Evolutionary conservation across 352 stramenopile species (phyloP).

Genomic region (Phytophthora kernoviae): DNA sequence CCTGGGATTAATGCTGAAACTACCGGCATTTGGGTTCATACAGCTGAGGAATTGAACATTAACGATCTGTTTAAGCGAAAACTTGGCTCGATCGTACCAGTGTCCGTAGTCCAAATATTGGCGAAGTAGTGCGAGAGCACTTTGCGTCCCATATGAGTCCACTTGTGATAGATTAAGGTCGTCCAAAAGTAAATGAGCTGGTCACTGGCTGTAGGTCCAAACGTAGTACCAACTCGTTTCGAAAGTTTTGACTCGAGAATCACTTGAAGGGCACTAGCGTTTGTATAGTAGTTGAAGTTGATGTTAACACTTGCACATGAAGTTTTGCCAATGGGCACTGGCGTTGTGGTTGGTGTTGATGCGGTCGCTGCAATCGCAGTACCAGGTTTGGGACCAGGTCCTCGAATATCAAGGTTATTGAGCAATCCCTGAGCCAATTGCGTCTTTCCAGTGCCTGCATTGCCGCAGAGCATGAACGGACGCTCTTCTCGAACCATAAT

Average conservation of each 20-base stretch:
- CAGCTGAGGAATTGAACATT: conserved; percentile 95
- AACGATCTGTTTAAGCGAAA: conserved; percentile 92
- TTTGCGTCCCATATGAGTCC: conserved; percentile 95
- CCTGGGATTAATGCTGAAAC: conserved; percentile 92
- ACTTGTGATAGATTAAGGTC: conserved; percentile 96
- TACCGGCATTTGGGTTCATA: conserved; percentile 96
- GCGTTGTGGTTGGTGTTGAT: conserved; percentile 10
- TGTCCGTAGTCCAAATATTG: conserved; percentile 96
- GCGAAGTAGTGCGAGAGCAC: conserved; percentile 91
- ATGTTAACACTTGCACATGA: conserved; percentile 63
- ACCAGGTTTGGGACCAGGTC: conserved; percentile 16
- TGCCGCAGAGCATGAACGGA: conserved; percentile 94
- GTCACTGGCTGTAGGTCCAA: conserved; percentile 77
- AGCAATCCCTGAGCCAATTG: conserved; percentile 91
- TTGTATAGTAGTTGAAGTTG: conserved; percentile 90
- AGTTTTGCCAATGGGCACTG: conserved; percentile 32
- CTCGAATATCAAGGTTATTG: conserved; percentile 48
- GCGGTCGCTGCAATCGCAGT: conserved; percentile 20
- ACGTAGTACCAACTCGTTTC: conserved; percentile 90
- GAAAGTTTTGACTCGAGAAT: conserved; percentile 89
- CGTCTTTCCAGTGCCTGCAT: conserved; percentile 94
- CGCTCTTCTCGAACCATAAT: conserved; percentile 91
- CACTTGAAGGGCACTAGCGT: conserved; percentile 62
- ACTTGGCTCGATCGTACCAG: conserved; percentile 94
- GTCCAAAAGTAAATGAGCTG: conserved; percentile 96